These are phyloP conservation scores for Tulasnella sp. DNA, from an alignment of 768 basidiomycete species.

Conservation along the genomic window DNA sequence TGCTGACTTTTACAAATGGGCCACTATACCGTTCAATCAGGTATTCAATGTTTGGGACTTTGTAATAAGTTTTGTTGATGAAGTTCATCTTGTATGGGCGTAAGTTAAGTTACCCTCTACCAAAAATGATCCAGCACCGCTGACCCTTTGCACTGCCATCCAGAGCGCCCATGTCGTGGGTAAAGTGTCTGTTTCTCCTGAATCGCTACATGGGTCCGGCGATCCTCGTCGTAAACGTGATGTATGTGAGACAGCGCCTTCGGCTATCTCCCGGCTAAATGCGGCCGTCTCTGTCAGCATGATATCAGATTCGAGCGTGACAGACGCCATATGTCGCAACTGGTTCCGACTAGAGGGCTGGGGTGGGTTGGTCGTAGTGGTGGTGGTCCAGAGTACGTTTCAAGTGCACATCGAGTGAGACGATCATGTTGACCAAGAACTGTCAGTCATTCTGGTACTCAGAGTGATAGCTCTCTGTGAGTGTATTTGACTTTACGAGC, in stretches of 20 bases:
- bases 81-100: background rate
- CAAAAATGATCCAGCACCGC: too few relatives aligned
- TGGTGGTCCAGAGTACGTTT: background rate
- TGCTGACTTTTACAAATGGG: background rate
- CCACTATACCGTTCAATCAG: background rate
- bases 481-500: background rate
- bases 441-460: background rate
- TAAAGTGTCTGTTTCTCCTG: background rate
- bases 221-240: background rate
- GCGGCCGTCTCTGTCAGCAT: background rate
- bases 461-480: background rate
- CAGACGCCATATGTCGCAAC: background rate
- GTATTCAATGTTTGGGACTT: background rate
- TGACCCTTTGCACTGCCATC: background rate
- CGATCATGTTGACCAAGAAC: background rate
- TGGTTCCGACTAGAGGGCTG: slow-evolving; percentile 1
- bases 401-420: background rate
- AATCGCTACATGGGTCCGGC: slow-evolving; percentile 5
- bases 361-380: background rate
- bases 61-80: background rate
- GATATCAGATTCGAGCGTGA: background rate
- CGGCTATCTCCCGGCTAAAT: background rate
- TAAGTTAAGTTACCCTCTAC: background rate
- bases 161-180: background rate
- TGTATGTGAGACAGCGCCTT: background rate